Base-by-base conservation (phyloP, 306 rosid genomes). In the Quercus bicolor region DNA sequence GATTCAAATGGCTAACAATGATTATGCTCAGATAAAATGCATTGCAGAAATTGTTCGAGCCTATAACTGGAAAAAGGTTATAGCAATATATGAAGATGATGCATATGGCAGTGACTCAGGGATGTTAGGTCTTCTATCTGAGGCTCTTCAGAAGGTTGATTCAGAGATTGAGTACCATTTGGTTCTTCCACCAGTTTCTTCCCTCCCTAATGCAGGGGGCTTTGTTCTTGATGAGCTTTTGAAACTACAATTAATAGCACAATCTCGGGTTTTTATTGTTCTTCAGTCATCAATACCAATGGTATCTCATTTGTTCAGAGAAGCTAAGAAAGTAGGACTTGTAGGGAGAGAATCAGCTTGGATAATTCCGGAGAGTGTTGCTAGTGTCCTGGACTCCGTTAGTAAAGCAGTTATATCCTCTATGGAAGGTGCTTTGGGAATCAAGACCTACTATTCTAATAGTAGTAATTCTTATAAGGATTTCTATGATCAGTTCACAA, bases 341-440 rank as follows among this genome's bases (percentile, higher is more conserved):
- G 65, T 87, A 60, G 85, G 66, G 40, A 84, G 60, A 53, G 90
- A 81, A 0, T 85, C 97, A 13, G 88, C 75, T 80, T 92, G 96
- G 97, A 89, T 90, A 61, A 34, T 90, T 54, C 73, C 93, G 15
- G 96, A 90, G 81, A 82, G 88, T 51, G 70, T 86, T 56, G 79
- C 92, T 5, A 88, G 89, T 84, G 62, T 79, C 33, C 71, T 92
- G 21, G 88, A 85, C 79, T 82, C 82, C n/a, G 75, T 84, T 71
- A 79, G 84, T 48, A 81, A 78, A 72, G 59, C 88, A n/a, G 75
- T 75, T 14, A 82, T 85, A 54, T 86, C 91, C 74, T 77, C 75
- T 21, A 89, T 88, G 93, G 79, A 83, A 79, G 97, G 96, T 66
- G 82, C 89, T 55, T 78, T 92, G 59, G 97, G 96, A 80, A 87